A percentile compares a stretch with the other conserved stretches of the same genome.
Evolutionary conservation across 1,139 yeast species (phyloP).

Genomic region (Protomyces inundatus): DNA sequence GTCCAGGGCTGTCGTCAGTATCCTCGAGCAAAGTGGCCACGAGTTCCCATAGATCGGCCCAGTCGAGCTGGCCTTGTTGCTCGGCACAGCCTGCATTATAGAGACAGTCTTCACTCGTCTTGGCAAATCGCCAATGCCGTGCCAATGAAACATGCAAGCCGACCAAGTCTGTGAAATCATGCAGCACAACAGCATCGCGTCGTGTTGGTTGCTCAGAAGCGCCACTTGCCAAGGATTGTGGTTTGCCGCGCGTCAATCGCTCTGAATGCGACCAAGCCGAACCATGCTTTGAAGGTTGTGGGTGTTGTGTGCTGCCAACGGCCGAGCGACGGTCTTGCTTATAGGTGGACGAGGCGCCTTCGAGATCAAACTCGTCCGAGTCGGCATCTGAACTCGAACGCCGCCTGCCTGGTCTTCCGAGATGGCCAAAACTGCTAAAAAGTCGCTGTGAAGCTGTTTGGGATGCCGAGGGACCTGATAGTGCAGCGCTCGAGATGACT

Average conservation of each 20-base stretch:
- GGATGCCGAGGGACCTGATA: not conserved
- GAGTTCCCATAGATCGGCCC: constrained; percentile 77
- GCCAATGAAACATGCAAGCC: constrained; percentile 79
- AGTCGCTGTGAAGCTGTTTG: not conserved
- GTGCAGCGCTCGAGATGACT: not conserved
- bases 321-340: not conserved
- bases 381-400: not conserved
- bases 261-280: not conserved
- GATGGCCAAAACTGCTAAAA: constrained; percentile 8
- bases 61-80: constrained; percentile 55
- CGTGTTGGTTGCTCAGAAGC: not conserved
- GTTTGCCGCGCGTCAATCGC: not conserved
- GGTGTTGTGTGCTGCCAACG: not conserved
- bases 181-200: constrained; percentile 53
- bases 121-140: constrained; percentile 56
- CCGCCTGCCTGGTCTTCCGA: not conserved
- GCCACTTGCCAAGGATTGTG: not conserved
- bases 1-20: not conserved
- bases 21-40: constrained; percentile 36
- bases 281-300: not conserved
- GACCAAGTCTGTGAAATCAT: constrained; percentile 63
- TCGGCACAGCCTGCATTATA: constrained; percentile 71
- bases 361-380: constrained; percentile 1
- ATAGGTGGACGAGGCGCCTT: not conserved
- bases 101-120: constrained; percentile 61